Conservation (phyloP, 2,329 filamentous ascomycete species). For the Juglanconis oblonga region DNA sequence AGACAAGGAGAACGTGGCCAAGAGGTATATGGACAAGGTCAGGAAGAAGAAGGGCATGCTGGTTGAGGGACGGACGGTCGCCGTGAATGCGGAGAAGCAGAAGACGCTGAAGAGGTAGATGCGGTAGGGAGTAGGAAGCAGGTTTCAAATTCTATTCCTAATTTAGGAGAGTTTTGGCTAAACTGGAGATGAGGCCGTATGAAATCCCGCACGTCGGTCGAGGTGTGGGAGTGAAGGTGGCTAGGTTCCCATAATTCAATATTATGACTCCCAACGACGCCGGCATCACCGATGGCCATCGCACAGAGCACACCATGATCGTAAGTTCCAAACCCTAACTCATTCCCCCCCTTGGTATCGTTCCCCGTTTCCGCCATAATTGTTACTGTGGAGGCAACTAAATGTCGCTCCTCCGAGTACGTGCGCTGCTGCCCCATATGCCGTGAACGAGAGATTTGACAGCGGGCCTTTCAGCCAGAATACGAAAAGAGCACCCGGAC, state of each 20-base stretch:
- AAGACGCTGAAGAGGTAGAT: slow-evolving; percentile 61
- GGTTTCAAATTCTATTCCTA: too few relatives aligned
- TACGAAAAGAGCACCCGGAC: too few relatives aligned
- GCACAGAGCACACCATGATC: not conserved
- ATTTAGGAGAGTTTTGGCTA: too few relatives aligned
- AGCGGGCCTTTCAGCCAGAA: not conserved
- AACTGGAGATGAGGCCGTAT: not conserved
- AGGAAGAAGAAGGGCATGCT: slow-evolving; percentile 82
- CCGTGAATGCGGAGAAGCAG: slow-evolving; percentile 90
- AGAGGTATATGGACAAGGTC: slow-evolving; percentile 91
- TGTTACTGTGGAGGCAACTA: not conserved
- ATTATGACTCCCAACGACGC: too few relatives aligned
- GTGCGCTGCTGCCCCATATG: not conserved
- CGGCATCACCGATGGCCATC: not conserved
- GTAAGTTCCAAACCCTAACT: not conserved
- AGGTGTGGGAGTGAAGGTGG: too few relatives aligned
- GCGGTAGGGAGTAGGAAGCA: not conserved
- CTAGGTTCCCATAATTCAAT: too few relatives aligned
- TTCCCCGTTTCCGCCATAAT: not conserved
- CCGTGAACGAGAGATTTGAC: not conserved
- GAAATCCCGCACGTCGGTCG: not conserved
- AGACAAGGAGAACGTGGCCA: slow-evolving; percentile 93
- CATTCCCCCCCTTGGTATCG: not conserved
- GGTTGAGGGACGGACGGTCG: slow-evolving; percentile 72
- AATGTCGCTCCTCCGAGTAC: not conserved